Evolutionary conservation across 345 rosid species (phyloP).

Genomic region (Salix dunnii): DNA sequence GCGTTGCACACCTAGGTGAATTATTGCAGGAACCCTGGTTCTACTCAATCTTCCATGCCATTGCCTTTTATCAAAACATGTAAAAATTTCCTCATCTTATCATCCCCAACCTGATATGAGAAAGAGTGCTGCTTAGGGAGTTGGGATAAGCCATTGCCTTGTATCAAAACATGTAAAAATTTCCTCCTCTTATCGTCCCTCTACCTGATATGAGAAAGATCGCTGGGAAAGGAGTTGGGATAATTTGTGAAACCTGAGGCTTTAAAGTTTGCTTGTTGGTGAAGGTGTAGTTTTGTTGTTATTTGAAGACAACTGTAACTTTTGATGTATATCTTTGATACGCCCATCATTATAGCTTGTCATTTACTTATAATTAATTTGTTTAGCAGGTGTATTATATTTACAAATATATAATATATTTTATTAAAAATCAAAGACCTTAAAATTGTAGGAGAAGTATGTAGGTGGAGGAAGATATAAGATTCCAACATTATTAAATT

Average conservation of each 20-base stretch:
- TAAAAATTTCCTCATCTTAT: constrained; percentile 7
- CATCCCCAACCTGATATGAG: neutral
- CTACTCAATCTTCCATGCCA: neutral
- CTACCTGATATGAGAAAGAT: constrained; percentile 5
- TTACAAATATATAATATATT: neutral
- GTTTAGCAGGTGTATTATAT: neutral
- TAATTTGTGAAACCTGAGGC: constrained; percentile 25
- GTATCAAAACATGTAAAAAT: constrained; percentile 21
- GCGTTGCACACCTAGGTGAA: constrained; percentile 55
- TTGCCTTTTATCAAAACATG: constrained; percentile 12
- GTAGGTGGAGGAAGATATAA: too few relatives aligned
- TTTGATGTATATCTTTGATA: constrained; percentile 24
- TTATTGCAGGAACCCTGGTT: neutral
- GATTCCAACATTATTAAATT: too few relatives aligned
- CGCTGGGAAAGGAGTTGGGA: constrained; percentile 18
- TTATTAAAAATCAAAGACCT: neutral
- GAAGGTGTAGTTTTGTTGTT: neutral
- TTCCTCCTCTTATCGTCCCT: neutral
- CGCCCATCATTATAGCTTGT: neutral
- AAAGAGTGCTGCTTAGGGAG: constrained; percentile 18
- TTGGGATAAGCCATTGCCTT: constrained; percentile 7
- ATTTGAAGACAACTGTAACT: constrained; percentile 15
- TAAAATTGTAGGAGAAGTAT: too few relatives aligned
- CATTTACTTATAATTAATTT: too few relatives aligned
- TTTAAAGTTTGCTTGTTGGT: constrained; percentile 25